phyloP scores from a whole-genome alignment of 2,329 filamentous ascomycete genomes.

The Setomelanomma holmii region DNA sequence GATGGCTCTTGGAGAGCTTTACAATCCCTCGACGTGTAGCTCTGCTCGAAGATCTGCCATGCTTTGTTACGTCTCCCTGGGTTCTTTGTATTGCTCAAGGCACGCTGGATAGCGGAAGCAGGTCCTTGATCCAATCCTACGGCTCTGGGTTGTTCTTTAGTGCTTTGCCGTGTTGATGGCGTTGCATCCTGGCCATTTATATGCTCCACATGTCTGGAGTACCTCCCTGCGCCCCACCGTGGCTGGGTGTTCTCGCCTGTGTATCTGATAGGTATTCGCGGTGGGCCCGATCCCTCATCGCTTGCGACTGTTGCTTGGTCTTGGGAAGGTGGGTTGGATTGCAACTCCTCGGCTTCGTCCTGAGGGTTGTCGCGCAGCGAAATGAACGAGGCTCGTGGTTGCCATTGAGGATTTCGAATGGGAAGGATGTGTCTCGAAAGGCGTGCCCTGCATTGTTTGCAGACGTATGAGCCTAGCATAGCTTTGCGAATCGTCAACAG shows the following conservation, averaged over 20 bases:
- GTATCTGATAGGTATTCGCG: neutral
- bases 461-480: slow-evolving; percentile 45
- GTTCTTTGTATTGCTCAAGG: slow-evolving; percentile 7
- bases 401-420: slow-evolving; percentile 34
- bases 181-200: neutral
- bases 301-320: slow-evolving; percentile 9
- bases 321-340: neutral
- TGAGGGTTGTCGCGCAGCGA: slow-evolving; percentile 29
- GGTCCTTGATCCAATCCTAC: neutral
- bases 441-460: slow-evolving; percentile 40
- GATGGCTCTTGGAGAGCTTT: slow-evolving; percentile 33
- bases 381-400: slow-evolving; percentile 40
- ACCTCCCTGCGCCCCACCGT: neutral
- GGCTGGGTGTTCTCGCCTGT: neutral
- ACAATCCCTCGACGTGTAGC: slow-evolving; percentile 38
- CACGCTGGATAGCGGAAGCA: slow-evolving; percentile 7
- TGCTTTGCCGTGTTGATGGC: neutral
- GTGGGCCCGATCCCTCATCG: neutral
- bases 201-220: slow-evolving; percentile 2
- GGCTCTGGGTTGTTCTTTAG: neutral
- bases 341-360: slow-evolving; percentile 7
- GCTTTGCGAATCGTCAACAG: neutral
- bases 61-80: neutral
- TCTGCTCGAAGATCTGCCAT: slow-evolving; percentile 36
- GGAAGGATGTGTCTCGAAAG: slow-evolving; percentile 21